A percentile compares a stretch with the other conserved stretches of the same genome.
These are phyloP conservation scores for Volvox carteri DNA, from an alignment of 163 green algal species.

Conservation along the genomic window DNA sequence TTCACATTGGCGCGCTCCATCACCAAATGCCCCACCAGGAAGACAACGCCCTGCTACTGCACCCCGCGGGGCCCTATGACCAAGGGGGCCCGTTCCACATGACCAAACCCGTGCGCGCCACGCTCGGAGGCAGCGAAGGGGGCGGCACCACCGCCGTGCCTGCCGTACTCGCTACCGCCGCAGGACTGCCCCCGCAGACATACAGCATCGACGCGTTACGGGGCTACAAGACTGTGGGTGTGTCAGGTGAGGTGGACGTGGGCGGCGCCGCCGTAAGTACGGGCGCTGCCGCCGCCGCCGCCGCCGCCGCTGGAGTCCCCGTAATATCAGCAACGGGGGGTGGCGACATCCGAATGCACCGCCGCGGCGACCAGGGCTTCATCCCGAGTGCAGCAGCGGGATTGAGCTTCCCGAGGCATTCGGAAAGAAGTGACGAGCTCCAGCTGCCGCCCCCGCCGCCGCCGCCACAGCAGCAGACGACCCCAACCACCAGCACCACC, in stretches of 20 bases:
- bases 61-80: background rate
- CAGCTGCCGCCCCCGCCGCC: background rate
- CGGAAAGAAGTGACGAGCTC: background rate
- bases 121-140: background rate
- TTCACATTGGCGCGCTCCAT: too few relatives aligned
- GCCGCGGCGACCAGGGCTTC: background rate
- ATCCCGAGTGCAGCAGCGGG: background rate
- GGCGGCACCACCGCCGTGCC: background rate
- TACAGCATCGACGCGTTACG: conserved; percentile 7
- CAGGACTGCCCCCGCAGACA: background rate
- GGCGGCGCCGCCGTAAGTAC: background rate
- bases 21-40: too few relatives aligned
- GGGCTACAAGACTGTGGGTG: conserved; percentile 8
- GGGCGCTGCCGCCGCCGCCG: background rate
- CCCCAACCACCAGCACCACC: too few relatives aligned
- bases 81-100: too few relatives aligned
- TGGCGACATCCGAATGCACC: background rate
- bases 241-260: background rate
- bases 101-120: background rate
- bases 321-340: background rate
- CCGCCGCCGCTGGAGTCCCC: background rate
- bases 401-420: background rate
- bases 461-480: too few relatives aligned
- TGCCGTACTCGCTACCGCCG: background rate
- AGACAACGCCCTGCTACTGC: background rate